Evolutionary conservation across 306 rosid genomes (phyloP), one percentile per base, ranked within the genome.

Genomic region (Prunus davidiana): DNA sequence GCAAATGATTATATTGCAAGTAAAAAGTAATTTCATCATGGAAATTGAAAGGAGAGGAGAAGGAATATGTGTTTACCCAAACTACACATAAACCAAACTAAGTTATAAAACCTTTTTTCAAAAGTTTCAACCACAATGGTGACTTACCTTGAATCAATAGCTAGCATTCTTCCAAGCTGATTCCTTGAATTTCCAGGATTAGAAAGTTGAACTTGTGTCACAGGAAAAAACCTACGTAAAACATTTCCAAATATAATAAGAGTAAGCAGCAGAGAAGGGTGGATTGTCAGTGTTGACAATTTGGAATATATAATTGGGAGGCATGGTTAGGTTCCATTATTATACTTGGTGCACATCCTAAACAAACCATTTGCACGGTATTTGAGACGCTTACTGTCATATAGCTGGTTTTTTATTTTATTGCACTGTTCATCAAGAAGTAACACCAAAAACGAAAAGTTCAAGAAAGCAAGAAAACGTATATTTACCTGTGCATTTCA

Each of bases 81-180:
- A 43, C 5, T 14, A 32, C 55, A 22, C n/a, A 45, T 67, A 79
- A 62, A 55, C 27, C 45, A 76, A 61, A 45, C 63, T 24, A 62
- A 67, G 61, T 32, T 3, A 71, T 47, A 79, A 51, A 72, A 78
- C 63, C 50, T 3, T 3, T 15, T 79, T 69, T 80, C 73, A 67
- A 76, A 24, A 12, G 71, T 41, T 22, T 67, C 24, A 54, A 67
- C 66, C 51, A 77, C 64, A 80, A 75, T 76, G 71, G 24, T 64
- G 74, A 75, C 76, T 54, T 81, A 90, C 98, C 91, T 90, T 67
- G 96, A 82, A 86, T 94, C 95, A 85, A 93, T 80, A 18, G 89
- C 87, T 56, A 94, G 78, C 96, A 87, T 80, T 88, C 98, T 87
- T 82, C 96, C 98, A 43, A 89, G 93, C 80, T 87, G 89, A 86